Conservation (phyloP, 1,139 yeast species). For the Tardiomyces depauwii region DNA sequence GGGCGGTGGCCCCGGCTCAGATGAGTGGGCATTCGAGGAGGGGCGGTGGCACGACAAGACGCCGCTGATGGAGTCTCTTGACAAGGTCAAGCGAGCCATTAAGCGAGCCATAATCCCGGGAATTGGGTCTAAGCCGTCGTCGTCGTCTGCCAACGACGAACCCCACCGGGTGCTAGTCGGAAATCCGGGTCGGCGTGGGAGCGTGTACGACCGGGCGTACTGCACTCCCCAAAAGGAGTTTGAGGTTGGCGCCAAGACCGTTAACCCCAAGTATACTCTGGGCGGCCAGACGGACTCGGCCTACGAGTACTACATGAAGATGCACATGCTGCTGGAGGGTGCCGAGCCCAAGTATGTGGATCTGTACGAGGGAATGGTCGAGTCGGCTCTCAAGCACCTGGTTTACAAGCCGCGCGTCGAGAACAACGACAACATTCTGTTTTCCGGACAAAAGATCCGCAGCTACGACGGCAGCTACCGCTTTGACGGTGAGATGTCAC, state of each 20-base stretch:
- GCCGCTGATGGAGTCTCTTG: too few relatives aligned
- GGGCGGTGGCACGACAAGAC: too few relatives aligned
- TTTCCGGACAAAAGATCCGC: conserved; percentile 36
- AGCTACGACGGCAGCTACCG: conserved; percentile 22
- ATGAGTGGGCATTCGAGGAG: too few relatives aligned
- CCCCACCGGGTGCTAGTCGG: neutral
- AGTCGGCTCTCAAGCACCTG: conserved; percentile 31
- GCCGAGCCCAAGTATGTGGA: conserved; percentile 23
- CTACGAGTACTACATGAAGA: conserved; percentile 58
- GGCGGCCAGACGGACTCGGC: conserved; percentile 63
- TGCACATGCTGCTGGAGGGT: conserved; percentile 42
- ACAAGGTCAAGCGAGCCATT: too few relatives aligned
- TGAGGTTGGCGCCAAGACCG: neutral
- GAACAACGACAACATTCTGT: conserved; percentile 34
- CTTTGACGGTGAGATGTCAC: conserved; percentile 32
- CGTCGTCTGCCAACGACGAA: neutral
- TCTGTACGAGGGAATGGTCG: conserved; percentile 29
- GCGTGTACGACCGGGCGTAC: neutral
- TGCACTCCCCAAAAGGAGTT: neutral
- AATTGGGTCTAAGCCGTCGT: too few relatives aligned
- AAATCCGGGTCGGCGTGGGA: neutral
- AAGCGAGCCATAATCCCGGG: too few relatives aligned
- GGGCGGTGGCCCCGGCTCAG: too few relatives aligned
- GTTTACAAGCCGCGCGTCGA: conserved; percentile 32
- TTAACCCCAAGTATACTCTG: conserved; percentile 21